Base-by-base conservation (phyloP, 2,329 filamentous ascomycete genomes). In the Trichophyton simii region DNA sequence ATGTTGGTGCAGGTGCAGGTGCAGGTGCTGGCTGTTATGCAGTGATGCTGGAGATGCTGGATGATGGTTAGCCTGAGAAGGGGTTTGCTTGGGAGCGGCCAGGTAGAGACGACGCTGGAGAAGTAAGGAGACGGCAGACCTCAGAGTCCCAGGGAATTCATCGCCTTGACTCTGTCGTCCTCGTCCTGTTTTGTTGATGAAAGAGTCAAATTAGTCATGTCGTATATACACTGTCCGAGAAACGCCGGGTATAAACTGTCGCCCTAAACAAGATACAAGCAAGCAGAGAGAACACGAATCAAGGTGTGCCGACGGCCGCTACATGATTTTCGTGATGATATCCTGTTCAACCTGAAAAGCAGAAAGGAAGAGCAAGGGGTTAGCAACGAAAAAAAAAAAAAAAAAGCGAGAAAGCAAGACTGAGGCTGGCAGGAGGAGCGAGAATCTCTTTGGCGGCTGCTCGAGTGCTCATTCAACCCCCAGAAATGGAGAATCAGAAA, bases 321-420 rank as follows among this genome's bases (percentile, higher is more conserved):
- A 60, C 87, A 91, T 91, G 78, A 95, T 89, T 78, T 89, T 92
- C 70, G 88, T 91, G 75, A 91, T 85, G 78, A 79, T 77, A 70
- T 91, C 88, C 79, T 91, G 88, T 80, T 92, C 88, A 77, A 90
- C 87, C 88, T 92, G 84, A 75, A 73, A 25, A 54, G 41, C 50
- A 34, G 28, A 54, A 34, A 54, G 9, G n/a, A 54, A 25, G 31
- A 31, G 50, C 13, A 54, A 25, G 50, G 28, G 28, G 20, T 58
- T 42, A 42, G 38, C 18, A 58, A 28, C n/a, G 1, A 58, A 58
- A 58, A 41, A 22, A 7, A 20, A 18, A 18, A 18, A 18, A 18
- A 18, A 18, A 18, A 18, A 18, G 15, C 31, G 42, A 22, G 22
- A 22, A 22, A n/a, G 28, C 8, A 38, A 57, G 31, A 57, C 7